phyloP scores from a whole-genome alignment of 176 grass and related monocot genomes.

The Alopecurus myosuroides region DNA sequence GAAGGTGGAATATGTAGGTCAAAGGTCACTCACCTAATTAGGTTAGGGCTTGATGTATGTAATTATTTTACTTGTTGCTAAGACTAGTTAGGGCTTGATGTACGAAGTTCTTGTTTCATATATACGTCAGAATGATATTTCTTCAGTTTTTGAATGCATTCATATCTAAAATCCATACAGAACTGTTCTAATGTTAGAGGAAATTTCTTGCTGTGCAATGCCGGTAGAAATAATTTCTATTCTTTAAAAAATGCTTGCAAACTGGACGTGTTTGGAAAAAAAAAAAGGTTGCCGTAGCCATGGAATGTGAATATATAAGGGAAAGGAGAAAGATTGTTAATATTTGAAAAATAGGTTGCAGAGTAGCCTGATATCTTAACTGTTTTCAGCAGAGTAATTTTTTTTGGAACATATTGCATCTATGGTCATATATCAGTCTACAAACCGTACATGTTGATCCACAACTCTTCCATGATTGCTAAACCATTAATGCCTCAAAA shows the following conservation, averaged over 20 bases:
- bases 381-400: not conserved
- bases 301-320: not conserved
- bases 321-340: not conserved
- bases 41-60: not conserved
- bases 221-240: not conserved
- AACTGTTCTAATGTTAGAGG: not conserved
- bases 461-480: not conserved
- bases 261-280: not conserved
- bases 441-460: not conserved
- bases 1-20: not conserved
- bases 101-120: not conserved
- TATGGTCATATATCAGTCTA: not conserved
- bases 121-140: constrained; percentile 2
- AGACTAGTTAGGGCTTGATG: not conserved
- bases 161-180: not conserved
- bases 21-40: not conserved
- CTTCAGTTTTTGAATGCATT: not conserved
- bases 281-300: not conserved
- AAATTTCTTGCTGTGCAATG: not conserved
- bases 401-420: not conserved
- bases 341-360: not conserved
- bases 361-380: not conserved
- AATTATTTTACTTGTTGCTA: not conserved
- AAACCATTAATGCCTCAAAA: not conserved
- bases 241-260: not conserved